Evolutionary conservation across 164 flowering plant genomes (phyloP), one percentile per base, ranked within the genome.

Genomic region (Chimonanthus praecox): DNA sequence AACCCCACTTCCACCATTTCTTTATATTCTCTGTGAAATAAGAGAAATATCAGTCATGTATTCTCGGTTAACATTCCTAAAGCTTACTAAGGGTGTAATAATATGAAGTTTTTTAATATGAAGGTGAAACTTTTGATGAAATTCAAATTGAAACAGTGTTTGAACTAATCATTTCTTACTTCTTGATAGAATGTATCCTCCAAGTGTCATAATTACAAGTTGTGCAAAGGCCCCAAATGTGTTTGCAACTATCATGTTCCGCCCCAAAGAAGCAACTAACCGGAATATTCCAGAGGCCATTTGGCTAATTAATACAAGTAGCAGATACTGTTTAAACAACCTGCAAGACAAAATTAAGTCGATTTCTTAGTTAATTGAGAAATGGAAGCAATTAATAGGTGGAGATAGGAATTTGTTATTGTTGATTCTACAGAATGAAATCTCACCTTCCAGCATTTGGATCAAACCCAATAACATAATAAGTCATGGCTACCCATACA

Each of bases 1-100:
- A 88, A 63, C 87, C 99, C 99, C 99, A 95, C 7, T 71, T 51
- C 94, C 92, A 92, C 98, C 97, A 92, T 6, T 66, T 68, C 69
- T 50, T 66, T 13, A 73, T 33, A 5, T 65, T 16, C 58, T 73
- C 75, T 73, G 63, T 15, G 33, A 54, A 10, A 11, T 9, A 54
- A 11, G 60, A 15, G 16, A 54, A 54, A 54, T 54, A 10, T 54
- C 16, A 54, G n/a, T 54, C 11, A 54, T 33, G 2, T 33, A 33
- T 33, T 33, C 33, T 33, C 0, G 33, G 33, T 33, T 33, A 33
- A 33, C 33, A 33, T 33, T 33, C 33, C 33, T 33, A 33, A 33
- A 33, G 33, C 33, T 33, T 33, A 33, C 33, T 33, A 33, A 33
- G 33, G 33, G 33, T 33, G 33, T 33, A 33, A 33, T 33, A 33